phyloP scores from a whole-genome alignment of 371 early-diverging fungal genomes.

The Mortierella sp. region DNA sequence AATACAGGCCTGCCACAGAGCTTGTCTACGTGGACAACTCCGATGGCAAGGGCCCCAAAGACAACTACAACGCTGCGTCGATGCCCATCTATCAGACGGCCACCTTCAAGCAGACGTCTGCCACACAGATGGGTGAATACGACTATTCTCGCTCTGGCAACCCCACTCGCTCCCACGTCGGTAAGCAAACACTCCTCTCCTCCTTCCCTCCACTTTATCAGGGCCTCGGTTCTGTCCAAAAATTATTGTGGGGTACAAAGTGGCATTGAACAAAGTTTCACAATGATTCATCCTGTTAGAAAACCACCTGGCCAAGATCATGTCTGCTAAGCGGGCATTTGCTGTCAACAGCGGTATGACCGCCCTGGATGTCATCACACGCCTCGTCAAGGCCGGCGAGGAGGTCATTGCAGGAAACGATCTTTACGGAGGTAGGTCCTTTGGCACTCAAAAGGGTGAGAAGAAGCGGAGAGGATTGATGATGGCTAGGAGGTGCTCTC shows the following conservation, averaged over 20 bases:
- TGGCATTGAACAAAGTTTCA: not conserved
- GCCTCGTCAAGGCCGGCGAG: conserved; percentile 81
- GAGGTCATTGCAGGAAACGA: conserved; percentile 92
- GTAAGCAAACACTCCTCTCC: conserved; percentile 55
- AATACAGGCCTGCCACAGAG: conserved; percentile 88
- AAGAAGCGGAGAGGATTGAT: not conserved
- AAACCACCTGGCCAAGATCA: conserved; percentile 86
- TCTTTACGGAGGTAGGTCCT: conserved; percentile 88
- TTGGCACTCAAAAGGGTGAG: too few relatives aligned
- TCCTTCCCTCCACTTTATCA: not conserved
- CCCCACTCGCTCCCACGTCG: conserved; percentile 88
- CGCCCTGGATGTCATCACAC: conserved; percentile 86
- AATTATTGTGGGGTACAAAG: not conserved
- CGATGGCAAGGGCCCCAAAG: conserved; percentile 64
- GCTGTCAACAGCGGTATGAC: conserved; percentile 90
- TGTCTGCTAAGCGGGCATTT: conserved; percentile 81
- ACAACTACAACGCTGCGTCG: conserved; percentile 91
- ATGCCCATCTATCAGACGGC: conserved; percentile 97
- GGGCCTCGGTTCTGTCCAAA: not conserved
- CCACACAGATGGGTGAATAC: conserved; percentile 87
- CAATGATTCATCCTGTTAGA: conserved; percentile 57
- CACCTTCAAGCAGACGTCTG: conserved; percentile 90
- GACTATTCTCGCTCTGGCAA: conserved; percentile 94
- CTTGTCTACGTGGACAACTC: conserved; percentile 84
- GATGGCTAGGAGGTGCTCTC: conserved; percentile 7